These are phyloP conservation scores for Pseudogymnoascus sp. DNA, from an alignment of 2,329 filamentous ascomycete genomes.

Conservation along the genomic window DNA sequence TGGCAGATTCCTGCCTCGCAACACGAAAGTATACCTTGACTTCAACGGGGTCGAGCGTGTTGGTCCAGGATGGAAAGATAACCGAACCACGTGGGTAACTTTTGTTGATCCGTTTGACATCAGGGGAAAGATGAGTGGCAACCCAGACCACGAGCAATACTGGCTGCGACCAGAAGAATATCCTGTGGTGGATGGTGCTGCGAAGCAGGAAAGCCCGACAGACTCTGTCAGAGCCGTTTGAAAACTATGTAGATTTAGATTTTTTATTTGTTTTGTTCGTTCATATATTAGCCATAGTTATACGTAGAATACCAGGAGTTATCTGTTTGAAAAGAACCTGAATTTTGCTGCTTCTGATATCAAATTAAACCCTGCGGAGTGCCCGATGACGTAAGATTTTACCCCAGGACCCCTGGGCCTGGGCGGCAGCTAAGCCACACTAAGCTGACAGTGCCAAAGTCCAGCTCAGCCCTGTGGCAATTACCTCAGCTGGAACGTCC, in stretches of 20 bases:
- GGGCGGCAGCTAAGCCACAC: background rate
- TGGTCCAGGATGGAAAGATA: constrained; percentile 28
- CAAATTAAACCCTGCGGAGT: background rate
- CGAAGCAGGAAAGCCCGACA: background rate
- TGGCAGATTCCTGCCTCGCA: constrained; percentile 26
- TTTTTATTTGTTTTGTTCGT: background rate
- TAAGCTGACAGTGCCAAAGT: background rate
- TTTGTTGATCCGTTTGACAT: constrained; percentile 5
- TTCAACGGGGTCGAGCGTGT: constrained; percentile 26
- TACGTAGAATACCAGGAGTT: background rate
- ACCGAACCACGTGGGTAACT: background rate
- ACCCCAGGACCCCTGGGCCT: background rate
- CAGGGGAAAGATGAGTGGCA: background rate
- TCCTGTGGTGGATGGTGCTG: background rate
- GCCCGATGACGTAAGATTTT: background rate
- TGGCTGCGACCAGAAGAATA: background rate
- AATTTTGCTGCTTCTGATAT: background rate
- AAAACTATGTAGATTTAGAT: background rate
- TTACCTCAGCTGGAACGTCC: background rate
- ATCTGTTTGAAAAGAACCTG: background rate
- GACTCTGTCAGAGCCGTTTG: background rate
- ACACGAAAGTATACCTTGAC: constrained; percentile 26
- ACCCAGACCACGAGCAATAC: background rate
- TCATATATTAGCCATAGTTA: background rate
- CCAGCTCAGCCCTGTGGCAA: background rate